Evolutionary conservation across 2,329 filamentous ascomycete species (phyloP).

Genomic region (Calonectria honghensis): DNA sequence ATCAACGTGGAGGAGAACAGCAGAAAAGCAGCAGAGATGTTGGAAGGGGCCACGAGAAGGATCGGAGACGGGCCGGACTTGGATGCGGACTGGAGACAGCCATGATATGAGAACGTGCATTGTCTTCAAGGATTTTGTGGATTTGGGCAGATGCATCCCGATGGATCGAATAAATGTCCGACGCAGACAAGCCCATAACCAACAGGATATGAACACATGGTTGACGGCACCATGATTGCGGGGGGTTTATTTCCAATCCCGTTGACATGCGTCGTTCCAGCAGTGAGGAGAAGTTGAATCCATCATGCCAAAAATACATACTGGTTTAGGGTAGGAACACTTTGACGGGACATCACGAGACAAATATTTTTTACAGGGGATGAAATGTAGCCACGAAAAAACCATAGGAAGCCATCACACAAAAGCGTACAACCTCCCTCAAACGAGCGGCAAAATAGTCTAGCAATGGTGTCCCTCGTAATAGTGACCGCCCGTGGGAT

Average conservation of each 20-base stretch:
- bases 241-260: not conserved
- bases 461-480: slow-evolving; percentile 58
- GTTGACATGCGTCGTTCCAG: slow-evolving; percentile 3
- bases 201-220: not conserved
- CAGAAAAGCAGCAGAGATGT: not conserved
- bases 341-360: not conserved
- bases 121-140: not conserved
- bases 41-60: not conserved
- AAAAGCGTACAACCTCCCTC: slow-evolving; percentile 64
- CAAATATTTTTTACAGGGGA: not conserved
- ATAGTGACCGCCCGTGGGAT: slow-evolving; percentile 50
- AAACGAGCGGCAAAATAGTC: slow-evolving; percentile 65
- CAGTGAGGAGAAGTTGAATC: not conserved
- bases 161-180: not conserved
- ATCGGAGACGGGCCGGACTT: not conserved
- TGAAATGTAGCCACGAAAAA: slow-evolving; percentile 64
- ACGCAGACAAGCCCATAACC: not conserved
- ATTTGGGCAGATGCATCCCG: not conserved
- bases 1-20: slow-evolving; percentile 5
- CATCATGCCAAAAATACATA: not conserved
- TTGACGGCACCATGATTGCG: no score
- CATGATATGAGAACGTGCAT: not conserved
- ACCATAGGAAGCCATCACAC: slow-evolving; percentile 67
- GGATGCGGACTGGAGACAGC: not conserved
- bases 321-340: not conserved